Evolutionary conservation across 805 yeast species (phyloP).

Genomic region (Candida germanica): DNA sequence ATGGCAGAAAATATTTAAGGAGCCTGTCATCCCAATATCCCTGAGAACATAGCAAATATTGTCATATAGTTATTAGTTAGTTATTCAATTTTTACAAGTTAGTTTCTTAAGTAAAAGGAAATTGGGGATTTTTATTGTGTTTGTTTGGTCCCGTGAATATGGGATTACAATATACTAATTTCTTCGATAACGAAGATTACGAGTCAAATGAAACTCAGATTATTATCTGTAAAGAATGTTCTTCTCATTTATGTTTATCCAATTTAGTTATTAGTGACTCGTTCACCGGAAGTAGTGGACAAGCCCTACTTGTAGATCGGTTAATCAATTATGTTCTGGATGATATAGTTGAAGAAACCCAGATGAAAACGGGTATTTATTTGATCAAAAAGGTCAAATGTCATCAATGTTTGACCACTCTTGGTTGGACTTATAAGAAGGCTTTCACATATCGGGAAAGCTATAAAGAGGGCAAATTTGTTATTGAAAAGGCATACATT

Average conservation of each 20-base stretch:
- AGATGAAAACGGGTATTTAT: conserved; percentile 40
- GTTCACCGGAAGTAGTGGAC: conserved; percentile 39
- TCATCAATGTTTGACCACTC: conserved; percentile 32
- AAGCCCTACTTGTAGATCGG: conserved; percentile 39
- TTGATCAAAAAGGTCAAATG: conserved; percentile 35
- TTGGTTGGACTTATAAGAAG: conserved; percentile 44
- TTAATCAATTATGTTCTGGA: conserved; percentile 34
- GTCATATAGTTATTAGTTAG: no score
- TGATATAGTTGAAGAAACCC: conserved; percentile 25
- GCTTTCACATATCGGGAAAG: conserved; percentile 32
- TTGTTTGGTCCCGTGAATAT: no score
- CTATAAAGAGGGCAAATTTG: conserved; percentile 45
- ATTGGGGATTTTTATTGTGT: no score
- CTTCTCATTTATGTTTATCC: conserved; percentile 38
- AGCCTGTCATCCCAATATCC: no score
- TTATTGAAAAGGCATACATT: conserved; percentile 37
- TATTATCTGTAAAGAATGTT: conserved; percentile 39
- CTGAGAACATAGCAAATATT: no score
- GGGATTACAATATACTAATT: conserved; percentile 41
- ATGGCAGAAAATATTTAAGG: conserved; percentile 5
- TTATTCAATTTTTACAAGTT: no score
- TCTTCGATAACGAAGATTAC: conserved; percentile 35
- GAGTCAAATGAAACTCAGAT: conserved; percentile 36
- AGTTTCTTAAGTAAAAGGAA: no score
- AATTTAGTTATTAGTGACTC: conserved; percentile 35